Base-by-base conservation (phyloP, 2,329 filamentous ascomycete genomes). In the Nothophoma quercina region DNA sequence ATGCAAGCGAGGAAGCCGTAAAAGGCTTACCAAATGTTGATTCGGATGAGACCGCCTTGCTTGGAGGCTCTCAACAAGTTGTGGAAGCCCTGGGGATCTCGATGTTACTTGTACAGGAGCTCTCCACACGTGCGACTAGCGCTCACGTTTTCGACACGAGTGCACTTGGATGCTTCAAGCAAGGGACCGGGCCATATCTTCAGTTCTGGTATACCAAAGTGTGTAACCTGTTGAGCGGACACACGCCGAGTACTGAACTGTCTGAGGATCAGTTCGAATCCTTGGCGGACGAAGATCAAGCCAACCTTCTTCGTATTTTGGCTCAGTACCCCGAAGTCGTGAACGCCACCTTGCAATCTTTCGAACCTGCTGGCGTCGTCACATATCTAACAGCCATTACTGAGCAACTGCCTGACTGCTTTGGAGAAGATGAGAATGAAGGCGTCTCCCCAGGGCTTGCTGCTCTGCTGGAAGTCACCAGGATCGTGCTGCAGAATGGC, bases 261-360 rank as follows among this genome's bases (percentile, higher is more conserved):
- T 54, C 60, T 3, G 56, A 58, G 7, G 64, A 65, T 18, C 65
- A 73, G 10, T 65, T 61, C 21, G 55, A 60, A 7, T 36, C 35
- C 3, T 39, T 71, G 9, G 56, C 58, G 8, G 60, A 69, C 8
- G 68, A 69, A 9, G 63, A 69, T 3, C 54, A 55, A 13, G 52
- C 55, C 7, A 68, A 68, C 42, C 58, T 73, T 7, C 50, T 72
- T 19, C 62, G 65, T 9, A 32, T 65, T 16, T 58, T 74, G 3
- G 58, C 59, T 1, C 69, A 73, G 39, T 73, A 70, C 43, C 68
- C 69, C 0, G 69, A 73, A 23, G 62, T 71, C 7, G 56, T 62
- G 4, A 59, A 65, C 15, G 49, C 61, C 12, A 59, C 63, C 0
- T 68, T 65, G 28, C 58, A 63, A 8, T 64, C 64, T 1, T 58